Evolutionary conservation across 106 monocot genomes (phyloP), one percentile per base, ranked within the genome.

Genomic region (Gastrodia elata): DNA sequence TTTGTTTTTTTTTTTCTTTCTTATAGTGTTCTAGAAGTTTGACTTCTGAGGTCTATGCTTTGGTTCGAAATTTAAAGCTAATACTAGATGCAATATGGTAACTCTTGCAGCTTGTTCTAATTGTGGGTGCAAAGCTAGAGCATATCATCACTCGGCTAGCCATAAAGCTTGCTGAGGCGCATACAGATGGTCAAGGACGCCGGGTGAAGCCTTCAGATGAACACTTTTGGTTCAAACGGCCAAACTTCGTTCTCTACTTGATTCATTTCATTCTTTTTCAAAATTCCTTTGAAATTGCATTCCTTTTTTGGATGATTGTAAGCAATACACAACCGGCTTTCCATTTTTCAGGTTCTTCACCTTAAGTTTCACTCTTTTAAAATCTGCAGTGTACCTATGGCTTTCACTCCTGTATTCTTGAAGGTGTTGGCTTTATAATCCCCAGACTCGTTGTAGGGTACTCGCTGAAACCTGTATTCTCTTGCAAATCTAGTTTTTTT

Each of bases 251-350:
- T 73, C 87, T 87, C 14, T 77, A 87, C 73, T 75, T 87, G 22
- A 85, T 87, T 26, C 87, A 87, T 39, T 91, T 91, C 76, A 91
- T 91, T 70, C 73, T 91, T 40, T 91, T 87, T 48, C 87, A 91
- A 68, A 87, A 91, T 56, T 80, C 87, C 27, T 91, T 91, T 71
- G 91, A 87, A 80, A 71, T 87, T 14, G 85, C 87, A 40, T 81
- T 85, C 70, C 77, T 89, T 81, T 81, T 86, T 68, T 85, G 84
- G 83, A 78, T 85, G 33, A 77, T 78, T 82, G 87, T 87, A 79
- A 55, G 78, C 24, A 73, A 52, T 30, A 9, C 25, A 65, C 57
- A 10, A 14, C 20, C 59, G 27, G 20, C 30, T 36, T 43, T 34
- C 36, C 38, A 13, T 40, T 44, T 38, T 42, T 30, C 68, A 48